phyloP scores from a whole-genome alignment of 2,329 filamentous ascomycete species.

The Phyllosticta citriasiana region DNA sequence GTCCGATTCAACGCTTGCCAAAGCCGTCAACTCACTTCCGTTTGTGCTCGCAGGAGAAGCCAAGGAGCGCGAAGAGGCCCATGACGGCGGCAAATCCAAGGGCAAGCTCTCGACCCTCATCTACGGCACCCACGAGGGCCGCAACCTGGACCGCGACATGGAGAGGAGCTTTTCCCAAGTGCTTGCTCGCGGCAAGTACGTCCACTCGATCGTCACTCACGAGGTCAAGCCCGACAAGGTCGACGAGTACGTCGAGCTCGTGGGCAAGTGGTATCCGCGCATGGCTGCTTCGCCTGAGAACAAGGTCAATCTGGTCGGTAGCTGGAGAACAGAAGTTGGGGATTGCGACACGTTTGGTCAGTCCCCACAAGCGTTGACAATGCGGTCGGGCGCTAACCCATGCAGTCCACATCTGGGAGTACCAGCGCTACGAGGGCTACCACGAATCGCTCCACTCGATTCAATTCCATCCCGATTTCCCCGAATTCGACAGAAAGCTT shows the following conservation, averaged over 20 bases:
- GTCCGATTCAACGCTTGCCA: constrained; percentile 20
- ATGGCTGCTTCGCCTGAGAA: constrained; percentile 80
- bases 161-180: constrained; percentile 94
- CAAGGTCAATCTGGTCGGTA: constrained; percentile 91
- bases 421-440: constrained; percentile 93
- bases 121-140: constrained; percentile 92
- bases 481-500: constrained; percentile 74
- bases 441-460: constrained; percentile 85
- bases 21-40: constrained; percentile 52
- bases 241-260: constrained; percentile 84
- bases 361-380: constrained; percentile 21
- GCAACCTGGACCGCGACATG: constrained; percentile 89
- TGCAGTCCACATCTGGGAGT: constrained; percentile 97
- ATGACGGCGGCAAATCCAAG: constrained; percentile 53
- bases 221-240: constrained; percentile 92
- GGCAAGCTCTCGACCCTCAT: constrained; percentile 73
- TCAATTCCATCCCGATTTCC: constrained; percentile 70
- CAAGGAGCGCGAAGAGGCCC: constrained; percentile 48
- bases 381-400: constrained; percentile 11
- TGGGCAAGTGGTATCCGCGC: constrained; percentile 83
- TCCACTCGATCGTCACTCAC: constrained; percentile 95
- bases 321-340: constrained; percentile 95
- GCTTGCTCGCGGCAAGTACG: constrained; percentile 90
- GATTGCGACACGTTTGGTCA: constrained; percentile 94
- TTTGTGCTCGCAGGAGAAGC: constrained; percentile 40